phyloP scores from a whole-genome alignment of 495 filamentous ascomycete species.

The Podospora pseudoanserina region DNA sequence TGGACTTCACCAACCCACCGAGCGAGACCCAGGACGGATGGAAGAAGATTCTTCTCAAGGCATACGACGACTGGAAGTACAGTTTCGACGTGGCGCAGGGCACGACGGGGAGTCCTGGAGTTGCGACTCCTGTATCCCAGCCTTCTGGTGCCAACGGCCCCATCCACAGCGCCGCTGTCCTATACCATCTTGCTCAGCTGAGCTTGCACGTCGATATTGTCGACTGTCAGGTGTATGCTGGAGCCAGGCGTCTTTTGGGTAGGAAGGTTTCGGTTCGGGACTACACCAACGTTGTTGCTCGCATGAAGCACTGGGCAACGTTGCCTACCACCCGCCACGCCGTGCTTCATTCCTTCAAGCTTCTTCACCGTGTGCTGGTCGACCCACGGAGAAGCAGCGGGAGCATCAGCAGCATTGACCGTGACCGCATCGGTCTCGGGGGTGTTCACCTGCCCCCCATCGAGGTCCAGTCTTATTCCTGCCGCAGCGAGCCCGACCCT shows the following conservation, averaged over 20 bases:
- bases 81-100: constrained; percentile 77
- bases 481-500: constrained; percentile 79
- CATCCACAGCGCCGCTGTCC: constrained; percentile 77
- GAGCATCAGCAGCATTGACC: constrained; percentile 28
- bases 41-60: constrained; percentile 76
- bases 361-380: constrained; percentile 74
- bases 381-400: constrained; percentile 37
- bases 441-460: constrained; percentile 33
- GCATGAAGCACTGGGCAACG: constrained; percentile 83
- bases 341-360: constrained; percentile 84
- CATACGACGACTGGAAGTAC: constrained; percentile 91
- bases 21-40: constrained; percentile 83
- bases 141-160: constrained; percentile 63
- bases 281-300: constrained; percentile 68
- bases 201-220: constrained; percentile 91
- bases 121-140: constrained; percentile 35
- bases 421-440: constrained; percentile 25
- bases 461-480: constrained; percentile 57
- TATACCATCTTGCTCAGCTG: constrained; percentile 94
- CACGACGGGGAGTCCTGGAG: constrained; percentile 39
- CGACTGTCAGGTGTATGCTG: constrained; percentile 92
- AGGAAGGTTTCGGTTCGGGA: constrained; percentile 78
- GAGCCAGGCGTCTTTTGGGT: constrained; percentile 76
- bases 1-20: constrained; percentile 62
- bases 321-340: constrained; percentile 82